Evolutionary conservation across 306 rosid genomes (phyloP).

Genomic region (Castanopsis chinensis): DNA sequence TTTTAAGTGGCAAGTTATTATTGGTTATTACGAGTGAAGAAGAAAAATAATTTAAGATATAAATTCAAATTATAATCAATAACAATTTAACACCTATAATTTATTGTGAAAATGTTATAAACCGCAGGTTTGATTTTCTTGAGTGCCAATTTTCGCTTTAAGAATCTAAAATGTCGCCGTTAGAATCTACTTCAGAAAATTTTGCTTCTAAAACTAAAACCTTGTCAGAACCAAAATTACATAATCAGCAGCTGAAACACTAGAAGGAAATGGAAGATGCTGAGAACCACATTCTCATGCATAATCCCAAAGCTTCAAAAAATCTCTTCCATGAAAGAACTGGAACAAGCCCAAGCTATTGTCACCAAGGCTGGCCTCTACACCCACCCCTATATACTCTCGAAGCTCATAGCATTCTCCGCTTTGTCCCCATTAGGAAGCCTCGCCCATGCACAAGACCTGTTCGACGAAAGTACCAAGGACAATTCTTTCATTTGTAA

Average conservation of each 20-base stretch:
- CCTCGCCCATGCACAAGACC: constrained; percentile 50
- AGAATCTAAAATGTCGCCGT: too few relatives aligned
- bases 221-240: not conserved
- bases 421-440: constrained; percentile 58
- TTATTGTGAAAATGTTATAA: too few relatives aligned
- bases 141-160: too few relatives aligned
- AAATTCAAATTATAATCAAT: too few relatives aligned
- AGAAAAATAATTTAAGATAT: too few relatives aligned
- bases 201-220: too few relatives aligned
- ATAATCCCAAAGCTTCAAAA: constrained; percentile 24
- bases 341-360: constrained; percentile 43
- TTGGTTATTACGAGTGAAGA: too few relatives aligned
- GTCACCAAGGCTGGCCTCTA: constrained; percentile 48
- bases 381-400: constrained; percentile 11
- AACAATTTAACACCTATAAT: too few relatives aligned
- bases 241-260: not conserved
- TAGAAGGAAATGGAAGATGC: constrained; percentile 21
- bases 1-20: too few relatives aligned
- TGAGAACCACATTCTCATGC: constrained; percentile 12
- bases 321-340: constrained; percentile 45
- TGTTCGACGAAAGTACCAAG: constrained; percentile 50
- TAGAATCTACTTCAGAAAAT: too few relatives aligned
- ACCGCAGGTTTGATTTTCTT: too few relatives aligned
- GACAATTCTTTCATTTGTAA: constrained; percentile 47
- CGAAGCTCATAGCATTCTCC: constrained; percentile 41